Base-by-base conservation (phyloP, 108 stramenopile genomes). In the Poteriospumella lacustris region DNA sequence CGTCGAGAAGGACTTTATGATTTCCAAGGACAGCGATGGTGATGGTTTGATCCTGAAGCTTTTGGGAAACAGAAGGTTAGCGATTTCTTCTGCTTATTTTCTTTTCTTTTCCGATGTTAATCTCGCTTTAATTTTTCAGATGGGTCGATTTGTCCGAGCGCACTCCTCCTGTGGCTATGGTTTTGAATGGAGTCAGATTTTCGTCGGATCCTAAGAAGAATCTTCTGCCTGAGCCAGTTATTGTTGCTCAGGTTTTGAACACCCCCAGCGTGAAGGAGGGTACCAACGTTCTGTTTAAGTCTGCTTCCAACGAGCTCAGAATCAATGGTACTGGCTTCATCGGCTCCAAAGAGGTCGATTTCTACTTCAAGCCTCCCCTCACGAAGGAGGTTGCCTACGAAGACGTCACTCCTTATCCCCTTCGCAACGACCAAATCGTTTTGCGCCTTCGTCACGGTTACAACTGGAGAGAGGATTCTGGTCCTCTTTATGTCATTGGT, bases 61-160 rank as follows among this genome's bases (percentile, higher is more conserved):
- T 33, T 5, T 38, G 33, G 47, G 44, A 73, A 52, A 44, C 3
- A 12, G 31, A 9, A 67, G 19, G 64, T 67, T 15, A 67, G 64
- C 47, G n/a, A n/a, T n/a, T n/a, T n/a, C n/a, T n/a, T n/a, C 15
- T 15, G 9, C 47, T 19, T 52, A 52, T 15, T 19, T 19, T 15
- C 47, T 52, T 52, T 9, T 19, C 19, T 52, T 52, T 52, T 9
- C n/a, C n/a, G 9, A 52, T 52, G 9, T 9, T 52, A 19, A 52
- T 9, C 47, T 15, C 19, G 19, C 9, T 19, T 52, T 67, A 41
- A 15, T 15, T 31, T 12, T n/a, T 36, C 9, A 73, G 70, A 24
- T 73, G 70, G 70, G 70, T 42, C 31, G 70, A 73, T 56, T 73
- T 73, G 47, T 29, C n/a, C 5, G 24, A 73, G 28, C 36, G 70